Conservation (phyloP, 345 rosid species). For the Salix purpurea region DNA sequence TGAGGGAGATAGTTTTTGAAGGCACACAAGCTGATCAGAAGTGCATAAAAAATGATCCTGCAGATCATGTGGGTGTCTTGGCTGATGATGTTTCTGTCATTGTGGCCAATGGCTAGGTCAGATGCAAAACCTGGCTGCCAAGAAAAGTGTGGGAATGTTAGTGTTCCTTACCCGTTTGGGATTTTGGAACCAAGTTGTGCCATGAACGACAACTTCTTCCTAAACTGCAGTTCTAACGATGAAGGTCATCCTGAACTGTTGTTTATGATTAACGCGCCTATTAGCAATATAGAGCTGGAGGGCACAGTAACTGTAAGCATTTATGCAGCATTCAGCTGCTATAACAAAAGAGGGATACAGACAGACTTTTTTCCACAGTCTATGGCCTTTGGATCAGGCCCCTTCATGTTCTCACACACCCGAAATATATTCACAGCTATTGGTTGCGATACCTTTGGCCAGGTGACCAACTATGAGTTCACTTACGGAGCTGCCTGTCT, state of each 20-base stretch:
- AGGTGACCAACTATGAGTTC: not conserved
- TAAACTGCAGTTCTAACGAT: not conserved
- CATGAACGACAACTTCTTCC: not conserved
- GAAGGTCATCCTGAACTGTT: not conserved
- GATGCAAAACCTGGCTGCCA: not conserved
- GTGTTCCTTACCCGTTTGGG: conserved; percentile 30
- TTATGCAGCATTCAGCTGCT: not conserved
- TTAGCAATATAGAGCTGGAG: not conserved
- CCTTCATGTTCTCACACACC: conserved; percentile 9
- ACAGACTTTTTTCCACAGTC: fast-evolving
- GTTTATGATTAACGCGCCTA: not conserved
- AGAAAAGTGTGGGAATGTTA: conserved; percentile 18
- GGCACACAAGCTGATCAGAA: not conserved
- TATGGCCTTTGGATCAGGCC: not conserved
- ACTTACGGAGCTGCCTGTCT: conserved; percentile 12
- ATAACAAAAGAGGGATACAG: not conserved
- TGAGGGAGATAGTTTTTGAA: not conserved
- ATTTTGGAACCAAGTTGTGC: conserved; percentile 4
- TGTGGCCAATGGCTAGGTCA: not conserved
- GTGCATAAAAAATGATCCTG: not conserved
- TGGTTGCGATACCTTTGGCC: conserved; percentile 16
- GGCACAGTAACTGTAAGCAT: conserved; percentile 6
- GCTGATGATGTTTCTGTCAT: not conserved
- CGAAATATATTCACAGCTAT: conserved; percentile 25
- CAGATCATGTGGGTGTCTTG: not conserved